These are phyloP conservation scores for Aspergillus sp. DNA, from an alignment of 2,329 filamentous ascomycete genomes.

Conservation along the genomic window DNA sequence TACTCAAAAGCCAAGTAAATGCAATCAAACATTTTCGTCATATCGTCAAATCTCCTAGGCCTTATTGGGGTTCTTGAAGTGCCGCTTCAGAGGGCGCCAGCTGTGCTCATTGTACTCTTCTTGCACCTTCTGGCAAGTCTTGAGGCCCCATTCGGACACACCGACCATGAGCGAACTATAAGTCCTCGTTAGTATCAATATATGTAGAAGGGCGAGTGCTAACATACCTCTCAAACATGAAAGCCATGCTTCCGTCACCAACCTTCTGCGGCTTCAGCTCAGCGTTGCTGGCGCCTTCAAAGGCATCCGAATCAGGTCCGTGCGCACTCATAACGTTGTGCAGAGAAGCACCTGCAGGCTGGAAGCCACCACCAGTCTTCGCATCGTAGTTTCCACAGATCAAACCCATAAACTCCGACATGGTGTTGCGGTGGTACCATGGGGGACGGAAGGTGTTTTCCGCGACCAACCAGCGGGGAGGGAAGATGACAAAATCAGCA, in stretches of 20 bases:
- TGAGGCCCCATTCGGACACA: slow-evolving; percentile 70
- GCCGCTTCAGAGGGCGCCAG: slow-evolving; percentile 68
- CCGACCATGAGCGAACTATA: slow-evolving; percentile 64
- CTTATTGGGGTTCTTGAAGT: slow-evolving; percentile 58
- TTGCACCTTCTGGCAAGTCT: slow-evolving; percentile 69
- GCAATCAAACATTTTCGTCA: not conserved
- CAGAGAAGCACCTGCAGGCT: slow-evolving; percentile 60
- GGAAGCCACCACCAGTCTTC: slow-evolving; percentile 57
- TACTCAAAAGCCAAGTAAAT: slow-evolving; percentile 1
- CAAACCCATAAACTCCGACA: slow-evolving; percentile 66
- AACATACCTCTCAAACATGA: slow-evolving; percentile 62
- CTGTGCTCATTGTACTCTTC: slow-evolving; percentile 76
- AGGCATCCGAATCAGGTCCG: slow-evolving; percentile 57
- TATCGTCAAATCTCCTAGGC: not conserved
- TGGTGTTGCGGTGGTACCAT: slow-evolving; percentile 65
- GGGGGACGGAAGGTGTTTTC: slow-evolving; percentile 61
- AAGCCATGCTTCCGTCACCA: slow-evolving; percentile 61
- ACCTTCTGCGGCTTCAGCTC: slow-evolving; percentile 57
- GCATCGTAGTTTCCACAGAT: slow-evolving; percentile 63
- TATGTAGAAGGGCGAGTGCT: too few species aligned
- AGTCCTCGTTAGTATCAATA: not conserved
- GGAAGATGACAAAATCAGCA: slow-evolving; percentile 65
- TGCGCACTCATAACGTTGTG: slow-evolving; percentile 74
- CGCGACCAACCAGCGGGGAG: slow-evolving; percentile 62
- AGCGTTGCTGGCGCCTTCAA: slow-evolving; percentile 54